Evolutionary conservation across 129 eudicot genomes (phyloP).

Genomic region (Helichrysum umbraculigerum): DNA sequence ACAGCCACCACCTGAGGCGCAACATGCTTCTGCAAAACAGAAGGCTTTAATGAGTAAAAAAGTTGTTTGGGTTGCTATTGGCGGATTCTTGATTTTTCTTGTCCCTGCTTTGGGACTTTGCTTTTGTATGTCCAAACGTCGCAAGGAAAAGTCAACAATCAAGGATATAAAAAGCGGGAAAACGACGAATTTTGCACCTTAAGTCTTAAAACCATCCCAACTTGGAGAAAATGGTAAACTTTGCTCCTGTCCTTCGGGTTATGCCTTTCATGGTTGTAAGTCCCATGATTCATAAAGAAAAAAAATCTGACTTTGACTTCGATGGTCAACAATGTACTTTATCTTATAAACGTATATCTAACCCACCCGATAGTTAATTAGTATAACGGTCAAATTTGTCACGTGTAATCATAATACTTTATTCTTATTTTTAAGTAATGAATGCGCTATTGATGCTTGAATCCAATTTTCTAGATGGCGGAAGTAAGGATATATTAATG

Average conservation of each 20-base stretch:
- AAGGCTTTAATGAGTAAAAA: conserved; percentile 32
- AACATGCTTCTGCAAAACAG: conserved; percentile 29
- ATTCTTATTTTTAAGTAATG: not conserved
- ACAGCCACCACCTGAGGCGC: conserved; percentile 40
- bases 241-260: not conserved
- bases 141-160: conserved; percentile 45
- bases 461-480: conserved; percentile 6
- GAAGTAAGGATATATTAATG: conserved; percentile 4
- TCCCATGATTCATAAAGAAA: not conserved
- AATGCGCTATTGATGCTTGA: not conserved
- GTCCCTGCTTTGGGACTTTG: conserved; percentile 52
- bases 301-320: not conserved
- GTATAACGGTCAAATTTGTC: not conserved
- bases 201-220: conserved; percentile 35
- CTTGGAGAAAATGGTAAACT: conserved; percentile 45
- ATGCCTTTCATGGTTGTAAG: not conserved
- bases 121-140: conserved; percentile 48
- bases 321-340: not conserved
- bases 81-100: conserved; percentile 45
- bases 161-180: conserved; percentile 33
- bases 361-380: not conserved
- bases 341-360: too few species aligned
- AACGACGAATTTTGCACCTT: conserved; percentile 27
- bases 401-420: not conserved
- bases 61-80: conserved; percentile 50